Evolutionary conservation across 345 rosid genomes (phyloP).

Genomic region (Moricandia arvensis): DNA sequence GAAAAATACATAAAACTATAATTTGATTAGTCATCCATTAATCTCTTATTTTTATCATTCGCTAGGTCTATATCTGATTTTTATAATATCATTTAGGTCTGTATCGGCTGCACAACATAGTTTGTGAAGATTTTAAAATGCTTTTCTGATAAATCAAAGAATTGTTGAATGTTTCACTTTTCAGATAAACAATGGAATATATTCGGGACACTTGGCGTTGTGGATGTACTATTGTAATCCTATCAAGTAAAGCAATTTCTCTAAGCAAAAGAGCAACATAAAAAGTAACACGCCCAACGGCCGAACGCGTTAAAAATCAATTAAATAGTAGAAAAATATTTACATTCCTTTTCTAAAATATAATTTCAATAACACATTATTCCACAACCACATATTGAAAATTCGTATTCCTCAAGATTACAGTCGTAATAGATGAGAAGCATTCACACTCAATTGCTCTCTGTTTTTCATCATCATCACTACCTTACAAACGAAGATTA

Average conservation of each 20-base stretch:
- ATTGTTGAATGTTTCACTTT: background rate
- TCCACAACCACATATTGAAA: conserved; percentile 13
- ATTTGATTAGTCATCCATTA: no score
- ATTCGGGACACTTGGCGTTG: conserved; percentile 24
- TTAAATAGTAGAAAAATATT: conserved; percentile 6
- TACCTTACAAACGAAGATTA: background rate
- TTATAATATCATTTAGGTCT: no score
- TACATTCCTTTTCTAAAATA: conserved; percentile 16
- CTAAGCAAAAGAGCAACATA: conserved; percentile 15
- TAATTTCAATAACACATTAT: conserved; percentile 11
- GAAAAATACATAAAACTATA: no score
- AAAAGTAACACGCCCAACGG: conserved; percentile 18
- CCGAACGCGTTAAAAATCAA: conserved; percentile 23
- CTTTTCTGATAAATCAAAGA: background rate
- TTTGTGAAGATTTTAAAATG: background rate
- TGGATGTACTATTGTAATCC: conserved; percentile 15
- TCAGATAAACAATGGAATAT: background rate
- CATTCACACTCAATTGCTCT: conserved; percentile 17
- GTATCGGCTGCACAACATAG: background rate
- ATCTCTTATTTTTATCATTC: no score
- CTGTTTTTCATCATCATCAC: conserved; percentile 29
- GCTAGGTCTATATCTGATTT: no score
- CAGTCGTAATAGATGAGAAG: conserved; percentile 12
- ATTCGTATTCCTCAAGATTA: conserved; percentile 25
- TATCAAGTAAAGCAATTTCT: conserved; percentile 11